Percentiles rank a stretch among this genome's conserved stretches.
These are phyloP conservation scores for Tetracladium setigerum DNA, from an alignment of 495 filamentous ascomycete species.

Conservation along the genomic window DNA sequence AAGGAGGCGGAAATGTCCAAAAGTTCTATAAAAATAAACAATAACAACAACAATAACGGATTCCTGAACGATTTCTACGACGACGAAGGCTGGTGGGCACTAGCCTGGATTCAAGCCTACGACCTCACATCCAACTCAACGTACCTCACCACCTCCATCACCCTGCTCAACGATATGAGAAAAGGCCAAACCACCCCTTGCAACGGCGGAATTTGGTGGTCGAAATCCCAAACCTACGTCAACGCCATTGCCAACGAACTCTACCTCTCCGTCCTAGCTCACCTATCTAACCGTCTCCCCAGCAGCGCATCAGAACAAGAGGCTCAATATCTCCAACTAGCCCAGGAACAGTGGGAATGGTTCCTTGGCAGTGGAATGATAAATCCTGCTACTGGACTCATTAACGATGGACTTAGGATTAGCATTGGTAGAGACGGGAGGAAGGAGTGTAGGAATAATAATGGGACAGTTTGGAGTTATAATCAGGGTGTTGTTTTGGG, in stretches of 20 bases:
- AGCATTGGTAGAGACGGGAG: too few species aligned
- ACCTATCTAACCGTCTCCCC: slow-evolving; percentile 59
- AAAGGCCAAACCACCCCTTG: slow-evolving; percentile 44
- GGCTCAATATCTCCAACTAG: slow-evolving; percentile 47
- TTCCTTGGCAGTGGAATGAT: slow-evolving; percentile 60
- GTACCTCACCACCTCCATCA: slow-evolving; percentile 48
- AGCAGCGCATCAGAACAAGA: slow-evolving; percentile 32
- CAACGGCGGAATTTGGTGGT: slow-evolving; percentile 60
- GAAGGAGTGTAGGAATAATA: slow-evolving; percentile 69
- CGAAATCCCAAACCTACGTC: slow-evolving; percentile 48
- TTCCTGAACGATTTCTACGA: slow-evolving; percentile 63
- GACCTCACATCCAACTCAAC: slow-evolving; percentile 46
- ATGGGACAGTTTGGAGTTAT: slow-evolving; percentile 59
- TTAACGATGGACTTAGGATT: slow-evolving; percentile 63
- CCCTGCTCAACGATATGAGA: slow-evolving; percentile 55
- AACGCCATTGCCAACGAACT: slow-evolving; percentile 75
- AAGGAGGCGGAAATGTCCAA: neutral
- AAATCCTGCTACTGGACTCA: slow-evolving; percentile 50
- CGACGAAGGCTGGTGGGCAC: slow-evolving; percentile 68
- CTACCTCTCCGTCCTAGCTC: slow-evolving; percentile 60
- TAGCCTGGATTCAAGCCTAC: slow-evolving; percentile 58
- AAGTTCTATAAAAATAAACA: neutral
- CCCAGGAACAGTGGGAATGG: slow-evolving; percentile 57
- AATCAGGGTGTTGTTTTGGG: slow-evolving; percentile 77
- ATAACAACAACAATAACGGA: slow-evolving; percentile 17